phyloP scores from a whole-genome alignment of 768 basidiomycete species.

The Lentinula edodes region DNA sequence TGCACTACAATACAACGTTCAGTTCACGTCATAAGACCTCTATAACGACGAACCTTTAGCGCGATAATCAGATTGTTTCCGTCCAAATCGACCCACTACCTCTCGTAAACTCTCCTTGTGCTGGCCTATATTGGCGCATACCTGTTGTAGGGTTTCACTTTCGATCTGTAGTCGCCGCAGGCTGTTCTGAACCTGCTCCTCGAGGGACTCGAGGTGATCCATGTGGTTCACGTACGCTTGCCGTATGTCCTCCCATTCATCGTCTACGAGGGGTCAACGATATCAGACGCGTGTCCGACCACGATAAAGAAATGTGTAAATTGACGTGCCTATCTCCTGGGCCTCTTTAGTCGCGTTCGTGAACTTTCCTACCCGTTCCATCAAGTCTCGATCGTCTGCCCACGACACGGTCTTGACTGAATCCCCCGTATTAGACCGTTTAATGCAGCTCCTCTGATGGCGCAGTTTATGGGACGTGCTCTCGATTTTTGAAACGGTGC shows the following conservation, averaged over 20 bases:
- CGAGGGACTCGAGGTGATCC: conserved; percentile 49
- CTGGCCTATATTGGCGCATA: conserved; percentile 34
- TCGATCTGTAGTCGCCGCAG: conserved; percentile 37
- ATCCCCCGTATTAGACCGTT: conserved; percentile 50
- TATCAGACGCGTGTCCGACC: conserved; percentile 1
- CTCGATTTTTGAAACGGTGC: neutral
- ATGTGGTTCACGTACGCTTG: conserved; percentile 59
- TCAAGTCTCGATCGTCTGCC: conserved; percentile 65
- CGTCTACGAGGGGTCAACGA: conserved; percentile 27
- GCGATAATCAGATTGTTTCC: conserved; percentile 33
- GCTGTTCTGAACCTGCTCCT: conserved; percentile 45
- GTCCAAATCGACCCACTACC: conserved; percentile 13
- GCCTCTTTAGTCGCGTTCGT: conserved; percentile 32
- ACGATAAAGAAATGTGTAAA: neutral
- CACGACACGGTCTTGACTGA: conserved; percentile 66
- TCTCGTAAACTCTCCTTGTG: conserved; percentile 33
- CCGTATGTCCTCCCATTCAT: conserved; percentile 56
- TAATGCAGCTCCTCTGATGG: conserved; percentile 60
- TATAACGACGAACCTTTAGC: conserved; percentile 30
- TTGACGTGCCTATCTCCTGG: conserved; percentile 28
- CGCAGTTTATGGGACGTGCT: conserved; percentile 21
- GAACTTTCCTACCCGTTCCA: conserved; percentile 48
- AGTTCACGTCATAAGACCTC: neutral
- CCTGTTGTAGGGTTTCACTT: conserved; percentile 35
- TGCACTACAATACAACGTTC: conserved; percentile 23